Evolutionary conservation across 1,284 basidiomycete genomes (phyloP).

Genomic region (Heterobasidion annosum): DNA sequence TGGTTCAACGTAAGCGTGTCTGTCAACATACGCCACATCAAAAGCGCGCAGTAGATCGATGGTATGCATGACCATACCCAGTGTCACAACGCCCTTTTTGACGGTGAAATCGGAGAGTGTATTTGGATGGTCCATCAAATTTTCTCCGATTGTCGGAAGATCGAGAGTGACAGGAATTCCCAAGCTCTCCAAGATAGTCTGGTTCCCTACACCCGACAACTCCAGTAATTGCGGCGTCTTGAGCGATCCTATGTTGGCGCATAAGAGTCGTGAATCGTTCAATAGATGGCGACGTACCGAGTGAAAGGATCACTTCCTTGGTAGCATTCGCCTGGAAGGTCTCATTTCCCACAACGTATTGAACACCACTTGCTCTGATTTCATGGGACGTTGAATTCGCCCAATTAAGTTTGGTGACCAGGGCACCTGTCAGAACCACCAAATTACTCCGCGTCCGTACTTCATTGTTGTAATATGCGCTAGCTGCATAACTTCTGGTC

Average conservation of each 20-base stretch:
- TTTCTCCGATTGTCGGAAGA: not conserved
- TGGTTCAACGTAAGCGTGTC: not conserved
- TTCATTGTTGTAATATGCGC: slow-evolving; percentile 6
- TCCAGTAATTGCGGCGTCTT: not conserved
- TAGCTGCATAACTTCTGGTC: slow-evolving; percentile 9
- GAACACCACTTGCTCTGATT: slow-evolving; percentile 5
- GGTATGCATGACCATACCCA: not conserved
- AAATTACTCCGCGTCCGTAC: slow-evolving; percentile 1
- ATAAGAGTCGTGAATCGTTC: not conserved
- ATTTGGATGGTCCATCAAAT: not conserved
- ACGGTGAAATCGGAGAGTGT: not conserved
- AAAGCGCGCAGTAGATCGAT: too few species aligned
- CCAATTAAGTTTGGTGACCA: slow-evolving; percentile 6
- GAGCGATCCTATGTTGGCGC: not conserved
- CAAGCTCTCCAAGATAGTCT: not conserved
- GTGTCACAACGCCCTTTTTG: not conserved
- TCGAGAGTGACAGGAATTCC: not conserved
- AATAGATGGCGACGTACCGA: slow-evolving; percentile 1
- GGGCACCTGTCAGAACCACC: slow-evolving; percentile 6
- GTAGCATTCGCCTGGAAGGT: slow-evolving; percentile 3
- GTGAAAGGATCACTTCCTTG: slow-evolving; percentile 8
- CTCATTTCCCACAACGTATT: slow-evolving; percentile 5
- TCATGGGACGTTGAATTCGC: not conserved
- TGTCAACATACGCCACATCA: too few species aligned
- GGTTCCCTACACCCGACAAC: not conserved